Percentiles rank a stretch among this genome's conserved stretches.
Evolutionary conservation across 169 alveolate species (phyloP).

Genomic region (Theileria parva): DNA sequence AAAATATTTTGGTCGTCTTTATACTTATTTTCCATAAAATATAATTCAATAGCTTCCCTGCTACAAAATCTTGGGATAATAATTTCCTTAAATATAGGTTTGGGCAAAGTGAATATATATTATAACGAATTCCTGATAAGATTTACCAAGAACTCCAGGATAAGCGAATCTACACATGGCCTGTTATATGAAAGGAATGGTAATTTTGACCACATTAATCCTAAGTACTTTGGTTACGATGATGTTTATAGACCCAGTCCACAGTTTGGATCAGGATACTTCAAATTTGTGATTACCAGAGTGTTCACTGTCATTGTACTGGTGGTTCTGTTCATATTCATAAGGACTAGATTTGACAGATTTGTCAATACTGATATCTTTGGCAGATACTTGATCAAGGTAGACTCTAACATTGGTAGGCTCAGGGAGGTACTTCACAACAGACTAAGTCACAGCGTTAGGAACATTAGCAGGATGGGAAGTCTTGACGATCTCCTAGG

Average conservation of each 20-base stretch:
- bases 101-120: no score
- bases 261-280: background rate
- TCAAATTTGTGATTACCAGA: background rate
- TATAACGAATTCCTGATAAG: background rate
- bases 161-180: background rate
- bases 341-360: background rate
- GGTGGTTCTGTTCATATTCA: constrained; percentile 3
- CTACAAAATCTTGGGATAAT: background rate
- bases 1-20: background rate
- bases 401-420: background rate
- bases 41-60: background rate
- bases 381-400: background rate
- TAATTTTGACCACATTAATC: background rate
- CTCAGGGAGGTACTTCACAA: background rate
- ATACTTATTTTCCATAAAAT: background rate
- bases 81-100: no score
- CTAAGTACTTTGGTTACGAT: background rate
- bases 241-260: background rate
- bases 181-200: background rate
- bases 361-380: background rate
- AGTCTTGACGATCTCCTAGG: background rate
- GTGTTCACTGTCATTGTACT: background rate
- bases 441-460: background rate
- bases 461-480: background rate
- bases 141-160: background rate